These are phyloP conservation scores for Obelidium mucronatum DNA, from an alignment of 192 early-diverging fungal species.

Conservation along the genomic window DNA sequence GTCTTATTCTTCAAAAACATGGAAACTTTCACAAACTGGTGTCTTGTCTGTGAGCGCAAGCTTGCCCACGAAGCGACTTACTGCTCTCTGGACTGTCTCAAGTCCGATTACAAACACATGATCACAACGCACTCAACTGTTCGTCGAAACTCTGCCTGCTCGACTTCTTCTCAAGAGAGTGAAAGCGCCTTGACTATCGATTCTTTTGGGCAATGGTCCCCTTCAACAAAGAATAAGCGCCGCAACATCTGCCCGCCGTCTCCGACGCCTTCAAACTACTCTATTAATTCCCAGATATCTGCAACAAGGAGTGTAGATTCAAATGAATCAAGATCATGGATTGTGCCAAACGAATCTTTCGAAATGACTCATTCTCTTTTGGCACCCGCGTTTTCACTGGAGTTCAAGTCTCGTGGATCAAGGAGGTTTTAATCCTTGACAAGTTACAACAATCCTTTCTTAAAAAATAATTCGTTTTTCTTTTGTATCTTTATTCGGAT, in stretches of 20 bases:
- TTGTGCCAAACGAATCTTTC: too few relatives aligned
- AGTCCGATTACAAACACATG: slow-evolving; percentile 10
- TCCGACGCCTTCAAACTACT: slow-evolving; percentile 4
- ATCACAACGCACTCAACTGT: neutral
- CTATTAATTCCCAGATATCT: neutral
- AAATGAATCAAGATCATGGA: neutral
- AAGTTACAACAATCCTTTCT: too few relatives aligned
- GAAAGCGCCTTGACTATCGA: neutral
- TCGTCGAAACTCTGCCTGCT: neutral
- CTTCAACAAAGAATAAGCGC: neutral
- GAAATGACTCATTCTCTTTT: slow-evolving; percentile 11
- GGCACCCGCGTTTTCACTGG: slow-evolving; percentile 21
- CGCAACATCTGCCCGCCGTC: neutral
- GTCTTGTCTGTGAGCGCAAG: slow-evolving; percentile 29
- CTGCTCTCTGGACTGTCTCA: slow-evolving; percentile 30
- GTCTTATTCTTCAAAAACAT: neutral
- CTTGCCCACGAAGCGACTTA: slow-evolving; percentile 23
- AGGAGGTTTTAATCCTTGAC: slow-evolving; percentile 1
- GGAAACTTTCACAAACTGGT: slow-evolving; percentile 27
- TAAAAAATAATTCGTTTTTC: too few relatives aligned
- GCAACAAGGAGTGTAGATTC: neutral
- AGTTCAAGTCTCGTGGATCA: slow-evolving; percentile 26
- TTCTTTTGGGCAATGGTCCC: neutral
- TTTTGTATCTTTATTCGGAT: too few relatives aligned
- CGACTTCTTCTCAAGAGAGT: neutral